phyloP scores from a whole-genome alignment of 192 early-diverging fungal species.

The Mortierella alpina region DNA sequence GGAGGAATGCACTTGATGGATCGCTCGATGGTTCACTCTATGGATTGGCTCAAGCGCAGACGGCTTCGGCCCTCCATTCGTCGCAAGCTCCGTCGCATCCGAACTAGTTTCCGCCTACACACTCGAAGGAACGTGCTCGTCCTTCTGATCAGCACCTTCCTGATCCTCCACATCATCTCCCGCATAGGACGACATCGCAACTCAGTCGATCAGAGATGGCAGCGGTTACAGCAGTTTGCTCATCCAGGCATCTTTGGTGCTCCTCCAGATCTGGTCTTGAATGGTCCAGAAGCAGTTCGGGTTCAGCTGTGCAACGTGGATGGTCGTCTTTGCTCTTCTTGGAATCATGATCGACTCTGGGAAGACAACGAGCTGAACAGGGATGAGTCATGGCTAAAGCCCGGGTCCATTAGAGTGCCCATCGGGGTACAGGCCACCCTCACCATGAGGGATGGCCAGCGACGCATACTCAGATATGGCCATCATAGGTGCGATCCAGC shows the following conservation, averaged over 20 bases:
- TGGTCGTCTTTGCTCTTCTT: conserved; percentile 25
- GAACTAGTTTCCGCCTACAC: conserved; percentile 12
- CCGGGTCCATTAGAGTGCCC: conserved; percentile 37
- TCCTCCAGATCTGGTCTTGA: conserved; percentile 14
- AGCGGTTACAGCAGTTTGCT: conserved; percentile 5
- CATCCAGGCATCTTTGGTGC: conserved; percentile 36
- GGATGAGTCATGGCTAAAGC: conserved; percentile 32
- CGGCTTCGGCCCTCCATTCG: background rate
- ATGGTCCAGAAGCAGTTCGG: background rate
- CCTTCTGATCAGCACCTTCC: conserved; percentile 8
- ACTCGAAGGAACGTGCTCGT: conserved; percentile 11
- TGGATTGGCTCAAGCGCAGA: conserved; percentile 21
- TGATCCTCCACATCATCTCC: conserved; percentile 15
- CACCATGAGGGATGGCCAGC: conserved; percentile 8
- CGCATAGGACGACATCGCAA: conserved; percentile 4
- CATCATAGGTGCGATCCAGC: conserved; percentile 17
- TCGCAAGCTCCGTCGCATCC: conserved; percentile 9
- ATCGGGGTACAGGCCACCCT: conserved; percentile 34
- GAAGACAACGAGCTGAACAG: conserved; percentile 20
- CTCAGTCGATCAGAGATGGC: conserved; percentile 23
- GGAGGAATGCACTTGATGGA: too few species aligned
- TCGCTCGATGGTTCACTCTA: conserved; percentile 2
- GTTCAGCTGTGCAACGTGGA: conserved; percentile 31
- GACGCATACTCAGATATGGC: conserved; percentile 19
- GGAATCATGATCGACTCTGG: conserved; percentile 23